Evolutionary conservation across 83 land plant genomes (phyloP), one percentile per base, ranked within the genome.

Genomic region (Diphasiastrum complanatum): DNA sequence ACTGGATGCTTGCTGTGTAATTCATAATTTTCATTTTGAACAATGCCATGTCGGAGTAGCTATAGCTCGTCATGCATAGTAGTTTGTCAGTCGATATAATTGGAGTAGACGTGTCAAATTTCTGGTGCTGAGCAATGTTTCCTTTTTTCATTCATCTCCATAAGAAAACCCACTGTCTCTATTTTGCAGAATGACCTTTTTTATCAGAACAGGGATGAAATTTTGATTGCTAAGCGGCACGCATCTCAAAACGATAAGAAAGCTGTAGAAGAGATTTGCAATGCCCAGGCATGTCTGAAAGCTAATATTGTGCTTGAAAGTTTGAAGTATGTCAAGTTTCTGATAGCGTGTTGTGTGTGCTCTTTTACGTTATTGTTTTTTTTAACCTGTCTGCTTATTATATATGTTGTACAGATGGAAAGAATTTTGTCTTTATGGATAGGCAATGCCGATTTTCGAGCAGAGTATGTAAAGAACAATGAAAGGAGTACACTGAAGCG

Each of bases 401-500:
- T 29, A 27, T 67, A 4, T 67, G 43, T 14, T 45, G 36, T 45
- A 5, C 51, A 83, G 86, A 57, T 67, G 5, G 83, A 79, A 62
- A 77, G 75, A 23, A 77, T 77, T 35, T 65, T 79, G 71, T 51
- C 74, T 24, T 59, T 45, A 5, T 85, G 81, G 79, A 83, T 19
- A 41, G 63, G 58, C 33, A 60, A 51, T 8, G 68, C 77, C 56
- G 73, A 55, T 11, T 75, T 72, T 18, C 67, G 86, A 32, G 86
- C 77, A 31, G 90, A 85, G 50, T 85, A 85, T 65, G 73, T 74
- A 59, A 83, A 65, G 64, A 79, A 82, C 61, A 62, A 71, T 61
- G 62, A 49, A 36, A 47, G 61, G 56, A 92, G 96, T 63, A 92
- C 91, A 12, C 27, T 92, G 48, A 79, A 80, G 72, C 72, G 97